These are phyloP conservation scores for Rhododendron ovatum DNA, from an alignment of 148 eudicot species.

Conservation along the genomic window DNA sequence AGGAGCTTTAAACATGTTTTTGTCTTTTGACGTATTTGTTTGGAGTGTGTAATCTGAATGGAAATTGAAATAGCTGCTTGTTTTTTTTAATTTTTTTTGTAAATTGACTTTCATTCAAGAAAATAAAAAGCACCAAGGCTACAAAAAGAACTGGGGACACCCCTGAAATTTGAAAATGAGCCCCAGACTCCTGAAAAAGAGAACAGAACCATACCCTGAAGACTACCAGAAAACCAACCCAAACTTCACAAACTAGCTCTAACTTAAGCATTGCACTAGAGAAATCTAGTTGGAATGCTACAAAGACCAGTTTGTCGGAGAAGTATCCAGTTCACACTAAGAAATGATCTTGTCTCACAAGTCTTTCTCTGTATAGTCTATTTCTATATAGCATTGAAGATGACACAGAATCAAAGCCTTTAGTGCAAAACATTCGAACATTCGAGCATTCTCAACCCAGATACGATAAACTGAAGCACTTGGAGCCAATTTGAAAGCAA, in stretches of 20 bases:
- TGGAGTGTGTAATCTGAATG: background rate
- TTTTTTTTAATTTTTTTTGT: too few species aligned
- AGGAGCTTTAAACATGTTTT: background rate
- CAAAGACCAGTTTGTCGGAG: background rate
- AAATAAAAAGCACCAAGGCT: too few species aligned
- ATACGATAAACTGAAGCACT: background rate
- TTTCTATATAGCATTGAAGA: background rate
- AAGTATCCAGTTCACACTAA: background rate
- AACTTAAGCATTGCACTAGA: background rate
- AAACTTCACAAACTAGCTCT: background rate
- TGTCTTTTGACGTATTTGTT: background rate
- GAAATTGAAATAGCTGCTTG: background rate
- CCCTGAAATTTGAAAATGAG: background rate
- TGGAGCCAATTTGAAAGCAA: background rate
- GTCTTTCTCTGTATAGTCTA: background rate
- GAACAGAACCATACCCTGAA: background rate
- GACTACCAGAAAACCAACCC: background rate
- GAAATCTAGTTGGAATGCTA: background rate
- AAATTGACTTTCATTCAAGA: too few species aligned
- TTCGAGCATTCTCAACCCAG: background rate
- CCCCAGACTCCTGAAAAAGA: background rate
- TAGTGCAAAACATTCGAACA: background rate
- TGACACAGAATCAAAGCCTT: background rate
- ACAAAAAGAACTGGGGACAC: background rate
- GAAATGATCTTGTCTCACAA: background rate